These are phyloP conservation scores for Nemania diffusa DNA, from an alignment of 2,329 filamentous ascomycete species.

Conservation along the genomic window DNA sequence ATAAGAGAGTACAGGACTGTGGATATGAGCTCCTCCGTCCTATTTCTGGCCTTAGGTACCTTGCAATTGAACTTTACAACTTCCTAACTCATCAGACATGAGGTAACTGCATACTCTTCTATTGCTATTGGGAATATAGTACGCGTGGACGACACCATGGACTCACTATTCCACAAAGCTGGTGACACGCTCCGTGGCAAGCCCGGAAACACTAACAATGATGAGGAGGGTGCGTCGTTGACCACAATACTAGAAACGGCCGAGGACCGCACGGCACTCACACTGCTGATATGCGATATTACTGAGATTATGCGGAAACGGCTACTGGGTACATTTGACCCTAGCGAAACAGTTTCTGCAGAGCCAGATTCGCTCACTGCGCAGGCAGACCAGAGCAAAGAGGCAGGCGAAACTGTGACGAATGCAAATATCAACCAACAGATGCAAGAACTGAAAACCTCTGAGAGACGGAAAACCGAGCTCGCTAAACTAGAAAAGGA, in stretches of 20 bases:
- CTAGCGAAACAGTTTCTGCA: conserved; percentile 37
- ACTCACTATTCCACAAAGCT: conserved; percentile 43
- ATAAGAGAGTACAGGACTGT: not conserved
- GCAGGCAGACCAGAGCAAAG: conserved; percentile 4
- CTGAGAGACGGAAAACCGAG: conserved; percentile 39
- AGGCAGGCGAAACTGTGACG: conserved; percentile 12
- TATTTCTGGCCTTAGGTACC: not conserved
- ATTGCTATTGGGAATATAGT: not conserved
- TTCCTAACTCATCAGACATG: not conserved
- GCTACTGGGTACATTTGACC: conserved; percentile 41
- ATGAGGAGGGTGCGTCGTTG: conserved; percentile 45
- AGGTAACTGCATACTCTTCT: not conserved
- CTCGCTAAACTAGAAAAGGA: conserved; percentile 43
- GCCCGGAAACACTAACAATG: conserved; percentile 25
- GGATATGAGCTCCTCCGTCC: not conserved
- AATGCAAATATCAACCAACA: conserved; percentile 20
- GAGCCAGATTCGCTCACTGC: conserved; percentile 11
- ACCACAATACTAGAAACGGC: conserved; percentile 42
- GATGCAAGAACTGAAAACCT: conserved; percentile 25
- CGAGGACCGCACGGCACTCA: conserved; percentile 45
- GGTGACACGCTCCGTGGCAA: conserved; percentile 38
- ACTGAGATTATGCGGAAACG: conserved; percentile 45
- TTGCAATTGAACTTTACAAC: not conserved
- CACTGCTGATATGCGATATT: conserved; percentile 43
- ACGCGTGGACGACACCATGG: conserved; percentile 31